Evolutionary conservation across 192 early-diverging fungal species (phyloP).

Genomic region (Thamnidium elegans): DNA sequence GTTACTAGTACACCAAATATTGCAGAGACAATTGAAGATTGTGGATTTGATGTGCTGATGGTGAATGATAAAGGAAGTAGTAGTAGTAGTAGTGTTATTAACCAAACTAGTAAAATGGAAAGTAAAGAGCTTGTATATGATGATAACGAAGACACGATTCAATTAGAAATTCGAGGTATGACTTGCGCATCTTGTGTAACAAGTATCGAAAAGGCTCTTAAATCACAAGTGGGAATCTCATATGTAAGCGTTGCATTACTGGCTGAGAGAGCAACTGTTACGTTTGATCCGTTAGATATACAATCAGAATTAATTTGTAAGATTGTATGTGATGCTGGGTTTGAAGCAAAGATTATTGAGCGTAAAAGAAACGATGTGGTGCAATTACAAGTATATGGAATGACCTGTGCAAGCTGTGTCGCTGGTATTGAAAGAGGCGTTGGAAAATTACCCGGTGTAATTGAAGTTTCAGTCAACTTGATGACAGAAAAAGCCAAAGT

Average conservation of each 20-base stretch:
- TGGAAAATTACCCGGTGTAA: constrained; percentile 42
- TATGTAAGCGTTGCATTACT: constrained; percentile 68
- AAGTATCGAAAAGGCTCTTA: constrained; percentile 66
- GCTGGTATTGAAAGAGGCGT: constrained; percentile 62
- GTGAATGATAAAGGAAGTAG: neutral
- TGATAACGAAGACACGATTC: constrained; percentile 43
- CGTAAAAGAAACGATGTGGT: constrained; percentile 29
- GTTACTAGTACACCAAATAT: neutral
- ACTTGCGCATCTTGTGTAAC: constrained; percentile 78
- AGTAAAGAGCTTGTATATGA: neutral
- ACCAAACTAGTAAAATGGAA: neutral
- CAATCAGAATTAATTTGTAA: constrained; percentile 54
- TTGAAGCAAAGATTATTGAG: constrained; percentile 56
- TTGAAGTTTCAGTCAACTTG: constrained; percentile 62
- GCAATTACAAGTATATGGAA: constrained; percentile 56
- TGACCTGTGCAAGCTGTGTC: constrained; percentile 89
- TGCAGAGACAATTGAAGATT: constrained; percentile 15
- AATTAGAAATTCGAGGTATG: constrained; percentile 89
- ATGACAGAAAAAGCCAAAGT: constrained; percentile 68
- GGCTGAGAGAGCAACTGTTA: constrained; percentile 69
- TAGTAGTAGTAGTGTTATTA: neutral
- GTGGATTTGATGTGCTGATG: constrained; percentile 24
- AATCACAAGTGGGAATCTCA: constrained; percentile 44
- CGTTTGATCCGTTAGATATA: constrained; percentile 55
- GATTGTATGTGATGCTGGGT: constrained; percentile 76